A percentile compares a stretch with the other conserved stretches of the same genome.
Evolutionary conservation across 1,139 yeast genomes (phyloP).

Genomic region (Geotrichum histeridarum): DNA sequence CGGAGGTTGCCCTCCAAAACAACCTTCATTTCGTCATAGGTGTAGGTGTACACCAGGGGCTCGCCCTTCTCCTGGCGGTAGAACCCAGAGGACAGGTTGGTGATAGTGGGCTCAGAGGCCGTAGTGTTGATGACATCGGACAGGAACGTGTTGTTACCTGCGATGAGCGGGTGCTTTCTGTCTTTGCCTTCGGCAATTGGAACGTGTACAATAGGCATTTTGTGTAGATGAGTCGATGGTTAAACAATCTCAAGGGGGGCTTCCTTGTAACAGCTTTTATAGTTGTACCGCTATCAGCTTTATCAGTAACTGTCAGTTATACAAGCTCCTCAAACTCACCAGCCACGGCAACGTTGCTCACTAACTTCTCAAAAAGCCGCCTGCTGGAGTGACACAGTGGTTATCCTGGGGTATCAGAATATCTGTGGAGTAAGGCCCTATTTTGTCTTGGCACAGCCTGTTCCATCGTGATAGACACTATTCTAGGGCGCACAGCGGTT

Average conservation of each 20-base stretch:
- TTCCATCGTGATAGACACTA: too few species aligned
- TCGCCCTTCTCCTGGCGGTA: conserved; percentile 64
- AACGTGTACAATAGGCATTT: conserved; percentile 51
- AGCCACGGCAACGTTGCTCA: background rate
- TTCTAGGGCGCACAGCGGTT: too few species aligned
- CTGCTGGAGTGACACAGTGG: too few species aligned
- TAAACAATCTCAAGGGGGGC: too few species aligned
- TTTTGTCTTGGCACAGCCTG: too few species aligned
- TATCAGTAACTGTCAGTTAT: too few species aligned
- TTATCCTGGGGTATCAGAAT: too few species aligned
- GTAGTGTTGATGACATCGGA: conserved; percentile 57
- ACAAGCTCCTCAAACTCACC: background rate
- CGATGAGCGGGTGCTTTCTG: conserved; percentile 53
- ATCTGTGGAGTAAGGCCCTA: too few species aligned
- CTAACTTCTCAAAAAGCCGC: too few species aligned
- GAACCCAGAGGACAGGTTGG: conserved; percentile 63
- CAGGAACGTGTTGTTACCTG: conserved; percentile 58
- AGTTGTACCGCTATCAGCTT: too few species aligned
- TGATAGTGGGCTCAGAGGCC: conserved; percentile 46
- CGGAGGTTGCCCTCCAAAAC: conserved; percentile 61
- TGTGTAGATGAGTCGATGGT: conserved; percentile 28
- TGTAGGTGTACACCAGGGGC: conserved; percentile 58
- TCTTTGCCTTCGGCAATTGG: conserved; percentile 50
- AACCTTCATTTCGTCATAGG: conserved; percentile 68
- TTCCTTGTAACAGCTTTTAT: too few species aligned